Base-by-base conservation (phyloP, 1,284 basidiomycete genomes). In the Rhodotorula sp. region DNA sequence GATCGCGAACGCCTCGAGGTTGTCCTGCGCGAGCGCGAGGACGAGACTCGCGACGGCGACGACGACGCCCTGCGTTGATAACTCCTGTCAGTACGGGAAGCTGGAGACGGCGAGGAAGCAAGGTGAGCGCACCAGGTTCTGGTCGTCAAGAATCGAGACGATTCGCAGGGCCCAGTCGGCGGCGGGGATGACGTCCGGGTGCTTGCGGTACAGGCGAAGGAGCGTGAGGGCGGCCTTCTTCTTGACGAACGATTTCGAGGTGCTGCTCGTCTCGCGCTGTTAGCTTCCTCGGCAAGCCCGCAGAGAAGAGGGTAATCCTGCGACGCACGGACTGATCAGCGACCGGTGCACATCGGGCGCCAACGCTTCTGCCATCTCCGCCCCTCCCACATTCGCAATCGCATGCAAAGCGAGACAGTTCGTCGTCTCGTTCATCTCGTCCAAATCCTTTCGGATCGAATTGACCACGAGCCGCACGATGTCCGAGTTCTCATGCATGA, bases 401-500 rank as follows among this genome's bases (percentile, higher is more conserved):
- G 95, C 96, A 78, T 99, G 96, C 62, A 99, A 82, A 1, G 96
- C 96, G 61, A 99, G 85, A 79, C 96, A 98, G 78, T 98, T 99
- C 82, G 90, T 90, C 74, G 96, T 86, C 81, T 99, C 96, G 78
- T 90, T 92, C 78, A 91, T 91, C 76, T 92, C 91, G 75, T 98
- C 94, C 61, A 99, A 81, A 80, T 99, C 96, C 80, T 99, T 99
- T 61, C 93, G 88, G 76, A 99, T 96, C 50, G 94, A 97, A 80
- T 99, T 98, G 80, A 99, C 93, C 22, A 98, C 94, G 24, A 98
- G 84, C 37, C 94, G 88, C 48, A 96, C 86, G 75, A 99, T 89
- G 78, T 99, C 95, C 50, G 94, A 97, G 80, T 97, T 94, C 82
- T 99, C 95, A 82, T 98, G 94, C 92, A 99, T 95, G 62, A 99